phyloP scores from a whole-genome alignment of 2,329 filamentous ascomycete species.

The Pseudogymnoascus pannorum region DNA sequence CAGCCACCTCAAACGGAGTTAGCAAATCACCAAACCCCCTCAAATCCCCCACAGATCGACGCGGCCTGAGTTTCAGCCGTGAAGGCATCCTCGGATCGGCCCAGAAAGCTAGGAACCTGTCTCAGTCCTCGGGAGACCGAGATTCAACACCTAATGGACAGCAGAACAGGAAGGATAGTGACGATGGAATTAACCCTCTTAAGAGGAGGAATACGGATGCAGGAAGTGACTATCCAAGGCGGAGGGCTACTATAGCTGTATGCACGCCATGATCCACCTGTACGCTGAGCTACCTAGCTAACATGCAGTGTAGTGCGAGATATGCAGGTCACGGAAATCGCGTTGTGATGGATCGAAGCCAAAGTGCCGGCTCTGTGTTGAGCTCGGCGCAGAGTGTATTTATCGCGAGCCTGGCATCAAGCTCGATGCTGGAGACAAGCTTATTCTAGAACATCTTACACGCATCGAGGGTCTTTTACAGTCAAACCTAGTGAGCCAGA shows the following conservation, averaged over 20 bases:
- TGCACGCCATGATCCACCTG: slow-evolving; percentile 26
- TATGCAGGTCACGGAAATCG: slow-evolving; percentile 73
- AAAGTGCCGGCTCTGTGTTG: slow-evolving; percentile 77
- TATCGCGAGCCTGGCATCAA: slow-evolving; percentile 84
- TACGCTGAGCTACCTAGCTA: slow-evolving; percentile 12
- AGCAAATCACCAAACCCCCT: slow-evolving; percentile 29
- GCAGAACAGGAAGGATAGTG: slow-evolving; percentile 36
- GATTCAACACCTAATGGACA: slow-evolving; percentile 39
- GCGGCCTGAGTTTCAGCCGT: slow-evolving; percentile 44
- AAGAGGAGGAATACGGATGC: slow-evolving; percentile 57
- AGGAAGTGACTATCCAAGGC: slow-evolving; percentile 55
- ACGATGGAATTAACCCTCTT: slow-evolving; percentile 50
- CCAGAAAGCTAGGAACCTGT: slow-evolving; percentile 47
- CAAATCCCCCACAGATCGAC: slow-evolving; percentile 44
- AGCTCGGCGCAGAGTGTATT: slow-evolving; percentile 74
- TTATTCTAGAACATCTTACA: slow-evolving; percentile 71
- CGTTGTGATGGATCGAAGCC: slow-evolving; percentile 72
- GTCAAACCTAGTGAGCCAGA: slow-evolving; percentile 49
- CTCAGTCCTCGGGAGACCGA: slow-evolving; percentile 44
- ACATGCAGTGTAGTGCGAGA: slow-evolving; percentile 55
- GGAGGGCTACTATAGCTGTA: slow-evolving; percentile 60
- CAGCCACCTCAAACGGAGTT: slow-evolving; percentile 14
- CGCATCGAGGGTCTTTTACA: slow-evolving; percentile 76
- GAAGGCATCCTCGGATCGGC: slow-evolving; percentile 47
- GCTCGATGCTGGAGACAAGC: slow-evolving; percentile 77